Base-by-base conservation (phyloP, 2,329 filamentous ascomycete species). In the Knufia petricola region DNA sequence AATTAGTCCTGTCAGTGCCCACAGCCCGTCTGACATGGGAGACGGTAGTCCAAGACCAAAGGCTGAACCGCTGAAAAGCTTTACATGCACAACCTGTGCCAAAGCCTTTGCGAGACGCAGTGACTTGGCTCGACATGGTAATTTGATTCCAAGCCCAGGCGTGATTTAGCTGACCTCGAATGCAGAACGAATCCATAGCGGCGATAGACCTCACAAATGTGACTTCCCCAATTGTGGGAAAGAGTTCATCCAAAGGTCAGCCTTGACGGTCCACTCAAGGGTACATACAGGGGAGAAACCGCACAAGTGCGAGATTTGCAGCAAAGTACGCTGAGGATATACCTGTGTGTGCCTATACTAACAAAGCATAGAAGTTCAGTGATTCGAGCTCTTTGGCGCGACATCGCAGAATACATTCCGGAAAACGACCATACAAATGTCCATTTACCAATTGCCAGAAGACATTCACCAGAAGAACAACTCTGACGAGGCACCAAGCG, bases 201-300 rank as follows among this genome's bases (percentile, higher is more conserved):
- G 90, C 39, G 77, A 89, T 50, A 77, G 90, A 51, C 92, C 92
- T 42, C 92, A 98, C 64, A 84, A 90, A 43, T 98, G 92, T 68
- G 89, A 95, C 60, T 87, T 81, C 64, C 84, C 84, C 34, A 81
- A 80, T 46, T 98, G 92, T 65, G 86, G 86, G 56, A 98, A 96
- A 69, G 86, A 90, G 63, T 98, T 98, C 64, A 98, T 98, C 59
- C 92, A 98, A 67, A 79, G 92, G 49, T 95, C 89, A 23, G 92
- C 92, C 19, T 71, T 98, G 64, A 98, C 92, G 0, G 92, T 98
- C 6, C 92, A 96, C 66, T 83, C 86, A 62, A 85, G 92, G 59
- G 89, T 95, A 17, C 92, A 98, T 67, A 96, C 92, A 1, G 92
- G 92, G 56, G 92, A 96, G 71, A 98, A 98, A 69, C 92, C 92